Base-by-base conservation (phyloP, 441 rosid genomes). In the Syzygium syzygioides region DNA sequence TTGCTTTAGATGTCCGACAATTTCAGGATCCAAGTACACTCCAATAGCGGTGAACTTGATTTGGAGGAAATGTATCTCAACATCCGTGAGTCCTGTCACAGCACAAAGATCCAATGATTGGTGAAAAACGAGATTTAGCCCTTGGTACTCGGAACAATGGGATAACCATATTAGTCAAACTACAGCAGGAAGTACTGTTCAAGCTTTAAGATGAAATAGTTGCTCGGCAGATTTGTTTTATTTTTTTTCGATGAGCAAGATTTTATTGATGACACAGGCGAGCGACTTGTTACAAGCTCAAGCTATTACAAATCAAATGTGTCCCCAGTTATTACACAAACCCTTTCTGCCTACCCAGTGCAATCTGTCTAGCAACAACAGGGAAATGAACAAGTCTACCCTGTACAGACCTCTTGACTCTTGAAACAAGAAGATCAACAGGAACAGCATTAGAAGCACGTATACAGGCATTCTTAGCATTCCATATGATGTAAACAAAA, bases 11-110 rank as follows among this genome's bases (percentile, higher is more conserved):
- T 94, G 95, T 0, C 32, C 52, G 26, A 93, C 92, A 60, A 95
- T 89, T 87, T 94, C 94, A 79, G 96, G 95, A 26, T 97, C 99
- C 87, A 95, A 79, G 93, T 96, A 97, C 89, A 96, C 99, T 62
- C 99, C 99, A 57, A 97, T 96, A 8, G 98, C 98, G 2, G 99
- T 97, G 92, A 95, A 96, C 95, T 97, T 96, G 86, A 97, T 96
- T 86, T 97, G 99, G 32, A 97, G 95, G 87, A 96, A 97, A 87
- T 96, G 99, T 83, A 97, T 96, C 92, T 96, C 99, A 19, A 97
- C 93, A 86, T 97, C 99, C n/a, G 99, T 97, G 64, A 97, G 92
- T 80, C 99, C 98, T 97, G 94, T 86, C 30, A 26, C 57, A 76
- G 83, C 83, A 76, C n/a, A 71, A 71, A 71, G 83, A 71, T 37